phyloP scores from a whole-genome alignment of 176 grass and related monocot genomes.

The Rhynchospora pubera region DNA sequence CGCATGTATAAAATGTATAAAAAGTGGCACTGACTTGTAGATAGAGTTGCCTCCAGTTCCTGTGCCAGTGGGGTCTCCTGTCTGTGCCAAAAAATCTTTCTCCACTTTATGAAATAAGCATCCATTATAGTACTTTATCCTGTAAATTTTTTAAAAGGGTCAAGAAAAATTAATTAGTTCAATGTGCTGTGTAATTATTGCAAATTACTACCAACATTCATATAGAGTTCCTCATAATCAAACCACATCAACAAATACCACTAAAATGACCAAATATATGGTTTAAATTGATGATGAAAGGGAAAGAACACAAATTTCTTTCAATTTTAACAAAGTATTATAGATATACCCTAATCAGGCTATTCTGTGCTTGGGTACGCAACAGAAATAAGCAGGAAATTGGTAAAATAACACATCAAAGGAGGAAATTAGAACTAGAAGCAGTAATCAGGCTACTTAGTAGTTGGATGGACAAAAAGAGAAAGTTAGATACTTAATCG shows the following conservation, averaged over 20 bases:
- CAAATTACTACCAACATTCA: neutral
- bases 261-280: no score
- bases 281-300: neutral
- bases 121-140: conserved; percentile 94
- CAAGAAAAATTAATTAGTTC: conserved; percentile 5
- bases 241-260: neutral
- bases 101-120: conserved; percentile 97
- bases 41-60: conserved; percentile 71
- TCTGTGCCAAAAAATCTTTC: conserved; percentile 90
- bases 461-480: neutral
- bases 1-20: neutral
- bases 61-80: conserved; percentile 79
- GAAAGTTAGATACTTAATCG: neutral
- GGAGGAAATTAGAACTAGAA: neutral
- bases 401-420: neutral
- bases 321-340: neutral
- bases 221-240: neutral
- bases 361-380: neutral
- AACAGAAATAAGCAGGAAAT: neutral
- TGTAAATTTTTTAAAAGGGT: conserved; percentile 11
- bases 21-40: conserved; percentile 57
- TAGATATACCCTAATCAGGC: neutral
- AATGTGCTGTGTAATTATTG: no score
- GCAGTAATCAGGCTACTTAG: neutral
- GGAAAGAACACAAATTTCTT: neutral